Conservation (phyloP, 2,329 filamentous ascomycete species). For the Aureobasidium sp. region DNA sequence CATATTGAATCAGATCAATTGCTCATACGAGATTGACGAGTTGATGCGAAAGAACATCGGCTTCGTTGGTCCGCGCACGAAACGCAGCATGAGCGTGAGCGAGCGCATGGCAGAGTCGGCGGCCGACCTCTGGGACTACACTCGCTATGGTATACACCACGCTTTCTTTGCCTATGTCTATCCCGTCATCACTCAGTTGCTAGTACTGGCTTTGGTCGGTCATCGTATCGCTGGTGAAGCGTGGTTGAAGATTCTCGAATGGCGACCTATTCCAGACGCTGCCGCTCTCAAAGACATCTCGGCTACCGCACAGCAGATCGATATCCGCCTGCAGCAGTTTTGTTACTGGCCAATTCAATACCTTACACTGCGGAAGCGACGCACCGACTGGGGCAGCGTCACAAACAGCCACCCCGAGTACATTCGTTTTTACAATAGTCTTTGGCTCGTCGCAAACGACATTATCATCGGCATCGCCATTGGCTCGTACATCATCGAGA, state of each 20-base stretch:
- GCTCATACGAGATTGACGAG: constrained; percentile 81
- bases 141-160: constrained; percentile 62
- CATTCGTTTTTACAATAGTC: constrained; percentile 96
- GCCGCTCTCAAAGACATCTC: constrained; percentile 92
- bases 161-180: constrained; percentile 68
- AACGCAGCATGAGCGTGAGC: constrained; percentile 82
- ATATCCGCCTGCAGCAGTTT: constrained; percentile 94
- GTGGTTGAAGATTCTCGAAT: constrained; percentile 73
- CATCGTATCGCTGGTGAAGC: constrained; percentile 77
- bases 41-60: constrained; percentile 83
- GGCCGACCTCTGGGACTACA: constrained; percentile 71
- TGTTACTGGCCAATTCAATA: constrained; percentile 99
- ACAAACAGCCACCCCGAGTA: constrained; percentile 95
- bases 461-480: constrained; percentile 96
- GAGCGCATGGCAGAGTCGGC: constrained; percentile 93
- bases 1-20: constrained; percentile 92
- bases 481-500: constrained; percentile 95
- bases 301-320: constrained; percentile 92
- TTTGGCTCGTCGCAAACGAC: constrained; percentile 98
- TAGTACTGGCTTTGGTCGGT: constrained; percentile 70
- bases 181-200: constrained; percentile 62
- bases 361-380: constrained; percentile 77
- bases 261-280: constrained; percentile 68
- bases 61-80: constrained; percentile 72
- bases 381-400: constrained; percentile 90